Base-by-base conservation (phyloP, 2,329 filamentous ascomycete species). In the Magnaporthales sp. region DNA sequence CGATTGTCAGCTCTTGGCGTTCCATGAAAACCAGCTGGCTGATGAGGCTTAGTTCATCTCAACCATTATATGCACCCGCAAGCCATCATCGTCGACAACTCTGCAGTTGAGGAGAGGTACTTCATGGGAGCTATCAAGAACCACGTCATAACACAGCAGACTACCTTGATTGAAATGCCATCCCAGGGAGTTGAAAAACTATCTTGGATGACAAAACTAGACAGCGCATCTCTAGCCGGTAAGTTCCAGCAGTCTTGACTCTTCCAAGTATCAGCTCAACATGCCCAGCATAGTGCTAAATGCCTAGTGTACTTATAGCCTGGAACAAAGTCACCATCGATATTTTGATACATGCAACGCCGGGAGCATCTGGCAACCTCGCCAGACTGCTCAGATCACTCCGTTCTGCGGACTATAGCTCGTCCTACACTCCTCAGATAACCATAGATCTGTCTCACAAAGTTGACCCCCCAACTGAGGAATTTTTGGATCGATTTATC, bases 241-340 rank as follows among this genome's bases (percentile, higher is more conserved):
- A 81, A 72, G 75, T 68, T 7, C 56, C 24, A 8, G 2, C 56
- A 27, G 3, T 68, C 5, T 13, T 61, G 15, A 9, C 1, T 22
- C 11, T 15, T 60, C 9, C 13, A 13, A 29, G 10, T 56, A 24
- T 9, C 58, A 19, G 29, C 60, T 27, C 22, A 31, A 19, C 60
- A 62, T 19, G n/a, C 19, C n/a, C 13, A 30, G 51, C 9, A 3
- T 9, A 9, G 3, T 60, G 13, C 56, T 60, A 15, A n/a, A 38
- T 11, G 22, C 19, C 63, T 38, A 4, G 3, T 11, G n/a, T 4
- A 9, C 29, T 60, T 24, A 7, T 19, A 89, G 90, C 85, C 38
- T 97, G 93, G 93, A 89, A 94, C 74, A 85, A 87, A 62, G 81
- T 91, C 5, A 86, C 83, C 51, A 83, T 98, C 68, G 92, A 98